Evolutionary conservation across 2,329 filamentous ascomycete species (phyloP), one percentile per base, ranked within the genome.

Genomic region (Colletotrichum sp.): DNA sequence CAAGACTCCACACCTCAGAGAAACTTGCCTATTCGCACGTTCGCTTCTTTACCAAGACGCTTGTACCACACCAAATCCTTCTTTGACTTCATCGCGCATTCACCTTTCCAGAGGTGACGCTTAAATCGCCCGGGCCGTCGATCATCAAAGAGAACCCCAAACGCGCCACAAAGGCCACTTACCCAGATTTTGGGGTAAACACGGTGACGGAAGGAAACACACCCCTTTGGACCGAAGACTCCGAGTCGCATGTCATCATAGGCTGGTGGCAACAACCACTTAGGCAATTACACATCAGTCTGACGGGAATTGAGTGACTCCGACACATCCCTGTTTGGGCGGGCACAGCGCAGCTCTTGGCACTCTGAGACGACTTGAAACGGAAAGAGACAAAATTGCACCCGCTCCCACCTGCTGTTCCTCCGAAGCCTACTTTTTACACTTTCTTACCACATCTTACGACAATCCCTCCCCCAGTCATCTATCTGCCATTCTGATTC

Each of bases 201-300:
- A n/a, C 10, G 12, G 52, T 43, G 66, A 68, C 66, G 9, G 16
- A 36, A 55, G 52, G 52, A 10, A 26, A 68, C 48, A 68, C 30
- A 16, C 8, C 1, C 32, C 21, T 18, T 36, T 36, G 34, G 7
- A 36, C 64, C 43, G 39, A 52, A 66, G 24, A 3, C 65, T 36
- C 65, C 34, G 34, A 36, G 34, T 36, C 34, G 34, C 34, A 36
- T 36, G 34, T 36, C 34, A 36, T 36, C 68, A 71, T 72, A 68
- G 57, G 28, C 24, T 28, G 39, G 68, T 75, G 72, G 68, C 69
- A 63, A 64, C 69, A 63, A 64, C 63, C 70, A 75, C 26, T 68
- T 34, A 66, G 26, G 55, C 64, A 8, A 72, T 73, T 72, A 66
- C 74, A 74, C 74, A 76, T 75, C n/a, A n/a, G 63, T 65, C 70